phyloP scores from a whole-genome alignment of 257 asterid species.

The Solanum paucissectum region DNA sequence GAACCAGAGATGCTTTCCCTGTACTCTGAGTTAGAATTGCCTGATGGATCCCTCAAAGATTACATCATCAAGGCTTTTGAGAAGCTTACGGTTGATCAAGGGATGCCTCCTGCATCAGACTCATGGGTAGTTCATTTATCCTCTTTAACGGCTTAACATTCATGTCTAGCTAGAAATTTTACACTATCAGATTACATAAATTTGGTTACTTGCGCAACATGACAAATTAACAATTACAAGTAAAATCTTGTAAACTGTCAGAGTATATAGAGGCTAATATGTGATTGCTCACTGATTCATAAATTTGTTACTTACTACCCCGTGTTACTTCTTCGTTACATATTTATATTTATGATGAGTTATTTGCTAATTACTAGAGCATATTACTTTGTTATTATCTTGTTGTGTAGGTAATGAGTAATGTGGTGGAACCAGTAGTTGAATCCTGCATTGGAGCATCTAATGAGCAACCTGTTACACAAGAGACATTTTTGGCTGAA shows the following conservation, averaged over 20 bases:
- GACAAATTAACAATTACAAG: not conserved
- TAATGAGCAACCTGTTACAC: constrained; percentile 48
- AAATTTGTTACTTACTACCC: not conserved
- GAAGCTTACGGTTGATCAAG: constrained; percentile 80
- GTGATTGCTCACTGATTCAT: not conserved
- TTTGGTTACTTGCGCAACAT: not conserved
- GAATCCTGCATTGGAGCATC: constrained; percentile 28
- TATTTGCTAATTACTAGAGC: not conserved
- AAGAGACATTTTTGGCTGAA: constrained; percentile 47
- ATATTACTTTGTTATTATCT: not conserved
- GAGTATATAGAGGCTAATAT: not conserved
- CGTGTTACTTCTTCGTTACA: not conserved
- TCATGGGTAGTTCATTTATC: constrained; percentile 51
- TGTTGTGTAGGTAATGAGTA: constrained; percentile 46
- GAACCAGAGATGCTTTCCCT: constrained; percentile 55
- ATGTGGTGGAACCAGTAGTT: constrained; percentile 60
- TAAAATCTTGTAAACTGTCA: not conserved
- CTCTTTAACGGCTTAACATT: not conserved
- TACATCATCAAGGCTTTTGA: constrained; percentile 50
- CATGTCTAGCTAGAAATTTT: not conserved
- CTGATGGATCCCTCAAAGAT: constrained; percentile 51
- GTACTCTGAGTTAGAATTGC: constrained; percentile 36
- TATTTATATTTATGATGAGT: not conserved
- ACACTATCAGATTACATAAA: not conserved
- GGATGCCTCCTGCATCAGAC: constrained; percentile 93